Evolutionary conservation across 768 basidiomycete genomes (phyloP).

Genomic region (Leccinum aurantiacum): DNA sequence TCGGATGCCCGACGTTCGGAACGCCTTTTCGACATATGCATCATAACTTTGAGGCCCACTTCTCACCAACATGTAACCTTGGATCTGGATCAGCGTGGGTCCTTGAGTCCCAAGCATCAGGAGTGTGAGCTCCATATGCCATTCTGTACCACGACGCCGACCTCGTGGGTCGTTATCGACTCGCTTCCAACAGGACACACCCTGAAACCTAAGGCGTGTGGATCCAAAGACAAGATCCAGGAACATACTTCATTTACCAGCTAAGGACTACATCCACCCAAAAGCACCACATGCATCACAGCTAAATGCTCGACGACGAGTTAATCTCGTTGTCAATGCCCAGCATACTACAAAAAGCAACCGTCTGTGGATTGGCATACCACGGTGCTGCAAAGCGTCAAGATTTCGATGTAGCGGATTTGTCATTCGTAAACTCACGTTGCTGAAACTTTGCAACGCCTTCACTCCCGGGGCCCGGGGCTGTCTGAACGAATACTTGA

Average conservation of each 20-base stretch:
- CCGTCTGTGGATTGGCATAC: slow-evolving; percentile 90
- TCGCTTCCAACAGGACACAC: background rate
- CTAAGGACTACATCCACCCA: background rate
- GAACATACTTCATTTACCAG: background rate
- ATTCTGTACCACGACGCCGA: slow-evolving; percentile 41
- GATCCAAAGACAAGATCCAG: background rate
- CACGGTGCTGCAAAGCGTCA: slow-evolving; percentile 51
- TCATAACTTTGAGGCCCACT: slow-evolving; percentile 83
- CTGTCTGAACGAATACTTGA: slow-evolving; percentile 70
- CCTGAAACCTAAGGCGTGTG: background rate
- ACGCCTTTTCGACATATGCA: slow-evolving; percentile 78
- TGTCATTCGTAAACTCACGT: slow-evolving; percentile 33
- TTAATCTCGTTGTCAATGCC: slow-evolving; percentile 74
- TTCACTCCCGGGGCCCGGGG: slow-evolving; percentile 50
- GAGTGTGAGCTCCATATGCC: slow-evolving; percentile 45
- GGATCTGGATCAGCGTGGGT: slow-evolving; percentile 69
- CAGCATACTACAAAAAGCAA: slow-evolving; percentile 79
- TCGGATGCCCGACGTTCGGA: slow-evolving; percentile 39
- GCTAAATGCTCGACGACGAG: slow-evolving; percentile 15
- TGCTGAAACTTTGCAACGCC: slow-evolving; percentile 38
- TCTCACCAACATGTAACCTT: slow-evolving; percentile 71
- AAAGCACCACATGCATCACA: background rate
- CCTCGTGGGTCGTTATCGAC: slow-evolving; percentile 3
- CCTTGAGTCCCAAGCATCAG: slow-evolving; percentile 56
- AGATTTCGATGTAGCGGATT: background rate